phyloP scores from a whole-genome alignment of 2,329 filamentous ascomycete genomes.

The Lanzia echinophila region DNA sequence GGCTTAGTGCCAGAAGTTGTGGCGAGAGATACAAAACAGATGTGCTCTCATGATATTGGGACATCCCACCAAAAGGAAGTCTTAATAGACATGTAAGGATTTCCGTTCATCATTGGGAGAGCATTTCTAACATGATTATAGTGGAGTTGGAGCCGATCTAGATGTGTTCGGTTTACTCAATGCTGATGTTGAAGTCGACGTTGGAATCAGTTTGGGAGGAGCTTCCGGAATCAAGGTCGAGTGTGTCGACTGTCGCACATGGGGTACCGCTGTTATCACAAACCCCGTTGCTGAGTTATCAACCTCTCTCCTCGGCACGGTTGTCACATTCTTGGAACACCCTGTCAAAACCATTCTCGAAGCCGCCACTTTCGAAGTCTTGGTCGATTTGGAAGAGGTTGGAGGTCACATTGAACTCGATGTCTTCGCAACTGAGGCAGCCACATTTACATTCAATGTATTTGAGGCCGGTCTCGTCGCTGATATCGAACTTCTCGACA shows the following conservation, averaged over 20 bases:
- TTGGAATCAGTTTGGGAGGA: conserved; percentile 5
- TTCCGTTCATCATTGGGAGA: neutral
- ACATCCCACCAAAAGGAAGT: conserved; percentile 12
- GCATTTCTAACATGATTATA: neutral
- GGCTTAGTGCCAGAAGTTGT: neutral
- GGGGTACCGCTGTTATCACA: conserved; percentile 19
- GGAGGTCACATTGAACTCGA: conserved; percentile 22
- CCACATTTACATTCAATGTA: conserved; percentile 17
- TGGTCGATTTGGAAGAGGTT: conserved; percentile 16
- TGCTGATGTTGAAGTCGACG: neutral
- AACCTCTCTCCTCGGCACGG: conserved; percentile 9
- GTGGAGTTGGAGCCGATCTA: neutral
- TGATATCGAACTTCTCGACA: conserved; percentile 16
- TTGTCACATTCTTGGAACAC: conserved; percentile 17
- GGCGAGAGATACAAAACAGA: neutral
- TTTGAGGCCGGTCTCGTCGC: conserved; percentile 13
- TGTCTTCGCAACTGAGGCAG: conserved; percentile 12
- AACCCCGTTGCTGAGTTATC: conserved; percentile 16
- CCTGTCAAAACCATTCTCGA: conserved; percentile 13
- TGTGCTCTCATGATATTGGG: conserved; percentile 7
- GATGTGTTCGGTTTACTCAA: no score
- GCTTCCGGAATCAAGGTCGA: conserved; percentile 7
- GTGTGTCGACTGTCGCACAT: conserved; percentile 22
- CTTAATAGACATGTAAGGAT: conserved; percentile 20
- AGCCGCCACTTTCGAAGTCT: conserved; percentile 17